Conservation (phyloP, 73 alveolate genomes). For the Blepharisma japonicum region DNA sequence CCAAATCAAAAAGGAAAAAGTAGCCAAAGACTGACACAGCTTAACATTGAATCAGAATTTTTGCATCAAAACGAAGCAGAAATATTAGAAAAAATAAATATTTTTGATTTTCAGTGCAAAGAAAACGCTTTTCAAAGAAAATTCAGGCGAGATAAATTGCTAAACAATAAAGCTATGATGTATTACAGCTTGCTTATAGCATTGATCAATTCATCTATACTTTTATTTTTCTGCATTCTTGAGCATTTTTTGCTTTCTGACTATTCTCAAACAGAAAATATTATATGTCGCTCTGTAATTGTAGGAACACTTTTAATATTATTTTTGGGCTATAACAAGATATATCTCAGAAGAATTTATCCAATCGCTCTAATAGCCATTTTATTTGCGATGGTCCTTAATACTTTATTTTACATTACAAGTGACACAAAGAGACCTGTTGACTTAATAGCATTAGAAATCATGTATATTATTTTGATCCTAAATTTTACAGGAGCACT, state of each 20-base stretch:
- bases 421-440: background rate
- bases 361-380: background rate
- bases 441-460: slow-evolving; percentile 5
- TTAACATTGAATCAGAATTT: too few relatives aligned
- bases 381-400: background rate
- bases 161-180: background rate
- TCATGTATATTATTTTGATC: slow-evolving; percentile 10
- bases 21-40: too few relatives aligned
- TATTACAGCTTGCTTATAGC: background rate
- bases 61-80: background rate
- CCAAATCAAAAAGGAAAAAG: too few relatives aligned
- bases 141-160: background rate
- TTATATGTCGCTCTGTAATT: background rate
- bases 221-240: background rate
- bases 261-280: background rate
- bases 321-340: background rate
- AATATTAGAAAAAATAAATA: background rate
- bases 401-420: background rate
- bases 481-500: background rate
- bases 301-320: background rate
- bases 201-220: background rate
- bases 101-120: background rate
- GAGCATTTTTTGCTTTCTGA: background rate
- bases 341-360: background rate
- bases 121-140: background rate